Conservation (phyloP, 805 yeast species). For the Lachancea meyersii region DNA sequence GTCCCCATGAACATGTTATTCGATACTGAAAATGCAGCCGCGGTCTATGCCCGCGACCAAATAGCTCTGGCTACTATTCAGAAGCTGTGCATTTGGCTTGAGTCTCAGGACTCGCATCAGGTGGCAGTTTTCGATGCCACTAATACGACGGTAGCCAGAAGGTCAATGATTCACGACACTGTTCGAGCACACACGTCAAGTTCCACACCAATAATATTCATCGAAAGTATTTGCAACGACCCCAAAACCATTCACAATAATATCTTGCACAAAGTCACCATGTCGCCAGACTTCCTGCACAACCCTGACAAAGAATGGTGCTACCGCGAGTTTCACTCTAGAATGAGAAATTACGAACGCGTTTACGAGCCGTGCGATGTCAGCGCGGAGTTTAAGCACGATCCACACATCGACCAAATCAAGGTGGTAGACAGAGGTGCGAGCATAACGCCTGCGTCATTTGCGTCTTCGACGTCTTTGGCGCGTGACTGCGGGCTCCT, state of each 20-base stretch:
- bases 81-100: slow-evolving; percentile 32
- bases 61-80: slow-evolving; percentile 44
- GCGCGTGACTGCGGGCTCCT: slow-evolving; percentile 3
- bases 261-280: slow-evolving; percentile 27
- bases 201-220: slow-evolving; percentile 27
- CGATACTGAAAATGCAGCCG: slow-evolving; percentile 33
- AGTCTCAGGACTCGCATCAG: slow-evolving; percentile 32
- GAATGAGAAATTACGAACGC: slow-evolving; percentile 46
- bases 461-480: slow-evolving; percentile 1
- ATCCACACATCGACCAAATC: background rate
- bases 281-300: slow-evolving; percentile 30
- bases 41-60: slow-evolving; percentile 37
- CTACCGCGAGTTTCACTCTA: slow-evolving; percentile 35
- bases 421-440: slow-evolving; percentile 6
- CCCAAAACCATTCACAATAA: slow-evolving; percentile 26
- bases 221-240: slow-evolving; percentile 34
- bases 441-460: too few species aligned
- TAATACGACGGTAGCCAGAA: slow-evolving; percentile 41
- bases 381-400: background rate
- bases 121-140: slow-evolving; percentile 51
- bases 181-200: slow-evolving; percentile 22
- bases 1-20: slow-evolving; percentile 28
- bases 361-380: slow-evolving; percentile 41
- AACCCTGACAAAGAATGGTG: slow-evolving; percentile 20
- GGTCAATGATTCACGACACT: slow-evolving; percentile 37